Base-by-base conservation (phyloP, 1,284 basidiomycete species). In the Ganoderma multipileum region DNA sequence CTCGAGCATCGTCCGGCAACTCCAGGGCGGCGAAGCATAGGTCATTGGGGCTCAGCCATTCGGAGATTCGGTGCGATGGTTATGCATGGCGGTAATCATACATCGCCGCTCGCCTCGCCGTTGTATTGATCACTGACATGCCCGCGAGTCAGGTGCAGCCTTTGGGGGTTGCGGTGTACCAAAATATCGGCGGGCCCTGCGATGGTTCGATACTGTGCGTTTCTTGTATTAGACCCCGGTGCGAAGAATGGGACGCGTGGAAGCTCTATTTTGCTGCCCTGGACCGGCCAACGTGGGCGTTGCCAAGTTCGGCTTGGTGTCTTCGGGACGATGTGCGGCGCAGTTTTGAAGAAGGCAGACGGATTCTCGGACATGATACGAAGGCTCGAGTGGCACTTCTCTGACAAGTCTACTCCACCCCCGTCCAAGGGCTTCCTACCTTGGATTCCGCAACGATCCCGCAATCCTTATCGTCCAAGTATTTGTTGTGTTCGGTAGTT, bases 1-100 rank as follows among this genome's bases (percentile, higher is more conserved):
- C 70, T 91, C 92, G 12, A 79, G 80, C 39, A 84, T 87, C 73
- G 91, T 93, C 69, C 75, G 77, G 28, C 69, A 71, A 61, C 67
- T 64, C 65, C 67, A 70, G 42, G 55, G 50, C 18, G 57, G 38
- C 59, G 63, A 65, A 23, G 63, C 70, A 65, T 68, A 70, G 67
- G 39, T 50, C 28, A n/a, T 8, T 16, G 44, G 8, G 36, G 50
- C 60, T 1, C 23, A 36, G 33, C 18, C 18, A 16, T 30, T 64
- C 68, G 68, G 71, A 67, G 33, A 33, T 9, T 38, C 67, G 66
- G 68, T 12, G 61, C 71, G 71, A 18, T 61, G 36, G 57, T 54
- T 66, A 68, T 67, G 59, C 64, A 57, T 42, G 36, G 55, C 61
- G 64, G 62, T 71, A 66, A 69, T 58, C 61, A 23, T 3, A n/a